Evolutionary conservation across 192 early-diverging fungal species (phyloP).

Genomic region (Rhizoclosmatium sp.): DNA sequence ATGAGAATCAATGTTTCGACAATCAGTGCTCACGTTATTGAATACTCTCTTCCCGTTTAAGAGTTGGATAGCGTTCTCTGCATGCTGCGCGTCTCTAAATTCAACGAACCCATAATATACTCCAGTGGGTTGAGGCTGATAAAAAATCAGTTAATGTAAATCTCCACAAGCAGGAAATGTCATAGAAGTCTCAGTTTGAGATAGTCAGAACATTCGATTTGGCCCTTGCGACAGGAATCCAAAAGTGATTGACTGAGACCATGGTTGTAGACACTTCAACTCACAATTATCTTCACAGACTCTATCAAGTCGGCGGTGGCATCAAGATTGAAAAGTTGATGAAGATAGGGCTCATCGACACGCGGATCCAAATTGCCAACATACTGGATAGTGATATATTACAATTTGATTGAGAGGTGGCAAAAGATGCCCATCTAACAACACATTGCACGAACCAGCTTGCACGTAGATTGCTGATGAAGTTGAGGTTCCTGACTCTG

Average conservation of each 20-base stretch:
- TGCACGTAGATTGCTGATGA: slow-evolving; percentile 23
- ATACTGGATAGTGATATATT: slow-evolving; percentile 51
- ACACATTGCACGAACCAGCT: slow-evolving; percentile 19
- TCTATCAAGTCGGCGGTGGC: slow-evolving; percentile 66
- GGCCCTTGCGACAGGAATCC: not conserved
- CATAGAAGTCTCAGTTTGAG: too few relatives aligned
- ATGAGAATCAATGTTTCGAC: not conserved
- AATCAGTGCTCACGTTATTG: slow-evolving; percentile 57
- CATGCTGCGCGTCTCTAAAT: slow-evolving; percentile 73
- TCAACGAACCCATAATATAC: slow-evolving; percentile 93
- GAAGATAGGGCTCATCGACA: slow-evolving; percentile 75
- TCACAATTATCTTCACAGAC: slow-evolving; percentile 78
- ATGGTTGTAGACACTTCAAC: not conserved
- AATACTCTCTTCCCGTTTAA: slow-evolving; percentile 78
- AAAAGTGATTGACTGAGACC: not conserved
- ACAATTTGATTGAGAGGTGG: too few relatives aligned
- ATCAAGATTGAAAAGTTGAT: slow-evolving; percentile 72
- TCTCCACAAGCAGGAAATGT: too few relatives aligned
- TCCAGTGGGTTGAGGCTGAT: slow-evolving; percentile 41
- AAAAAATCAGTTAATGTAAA: not conserved
- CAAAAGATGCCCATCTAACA: not conserved
- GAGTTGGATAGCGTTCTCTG: slow-evolving; percentile 72
- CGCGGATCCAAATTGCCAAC: slow-evolving; percentile 87
- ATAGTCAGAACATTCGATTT: too few relatives aligned
- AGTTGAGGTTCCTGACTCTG: not conserved